Base-by-base conservation (phyloP, 2,329 filamentous ascomycete species). In the Penicillium hordei region DNA sequence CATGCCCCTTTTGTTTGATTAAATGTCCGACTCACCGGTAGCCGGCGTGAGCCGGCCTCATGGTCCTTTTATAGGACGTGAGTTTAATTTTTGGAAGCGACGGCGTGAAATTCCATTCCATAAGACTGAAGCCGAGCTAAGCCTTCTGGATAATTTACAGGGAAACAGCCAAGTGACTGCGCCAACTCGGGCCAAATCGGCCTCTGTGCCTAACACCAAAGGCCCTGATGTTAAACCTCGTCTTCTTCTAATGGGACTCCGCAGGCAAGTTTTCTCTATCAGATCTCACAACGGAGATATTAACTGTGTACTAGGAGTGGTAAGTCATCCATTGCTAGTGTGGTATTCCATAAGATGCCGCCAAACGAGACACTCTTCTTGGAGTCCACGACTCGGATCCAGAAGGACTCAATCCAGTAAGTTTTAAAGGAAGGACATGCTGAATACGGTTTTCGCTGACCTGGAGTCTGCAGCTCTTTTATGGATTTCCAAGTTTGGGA, bases 401-500 rank as follows among this genome's bases (percentile, higher is more conserved):
- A 96, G 71, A 96, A 96, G 72, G 92, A 97, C 67, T 91, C 90
- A 4, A 93, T 97, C 82, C 91, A 94, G 93, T 97, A 76, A 78
- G 91, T 80, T 1, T 13, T n/a, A 9, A 23, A 42, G 33, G 23
- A 19, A 13, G n/a, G 4, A 34, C 15, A 5, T 36, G 1, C 5
- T 21, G 12, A 4, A 27, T n/a, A 34, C 27, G 13, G 4, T 52
- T n/a, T 33, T 15, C 25, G 21, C 60, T 57, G 39, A 55, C 38
- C 27, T 27, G 15, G 15, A 19, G 0, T 5, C 55, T 55, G 52
- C 58, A 97, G 92, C 66, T 97, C 94, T 3, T 97, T 99, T 73
- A 97, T 97, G 92, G 93, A 97, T 72, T 97, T 97, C 66, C 93
- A 97, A 77, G 91, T 97, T 48, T 97, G 93, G 90, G 94, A 99